Base-by-base conservation (phyloP, 129 eudicot species). In the Saussurea involucrata region DNA sequence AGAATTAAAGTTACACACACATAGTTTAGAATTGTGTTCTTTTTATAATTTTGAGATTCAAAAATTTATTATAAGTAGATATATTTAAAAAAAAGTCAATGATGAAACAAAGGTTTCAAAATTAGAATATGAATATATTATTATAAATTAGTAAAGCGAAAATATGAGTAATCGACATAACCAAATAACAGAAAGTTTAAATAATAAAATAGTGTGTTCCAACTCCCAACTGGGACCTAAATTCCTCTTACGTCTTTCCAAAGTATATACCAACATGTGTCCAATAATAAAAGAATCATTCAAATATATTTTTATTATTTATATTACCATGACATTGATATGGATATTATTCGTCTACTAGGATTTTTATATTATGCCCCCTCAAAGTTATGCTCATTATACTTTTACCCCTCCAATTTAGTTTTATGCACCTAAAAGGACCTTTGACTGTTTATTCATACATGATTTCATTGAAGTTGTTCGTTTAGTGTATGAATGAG, bases 211-310 rank as follows among this genome's bases (percentile, higher is more conserved):
- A 46, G 3, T 15, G 1, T 46, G 58, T 76, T 29, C 32, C 5
- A 57, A 18, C 10, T 76, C 21, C 32, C 5, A 57, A 18, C 10
- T 15, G 18, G 70, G 33, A 61, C 53, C 29, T 13, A 42, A 37
- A 79, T 76, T 64, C 83, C 64, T 79, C 40, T 42, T 63, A n/a
- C 3, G 60, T n/a, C 73, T 80, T 80, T 44, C 74, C 83, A 72
- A 80, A 72, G 78, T 65, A 80, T 80, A 72, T 80, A 49, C 78
- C 44, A 65, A 49, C 78, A 73, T 66, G 5, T 10, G 24, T 53
- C 55, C 25, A 18, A 46, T 46, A 10, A 37, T 17, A 22, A 73
- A 72, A 80, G 67, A 73, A 64, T 44, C 73, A 17, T 49, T n/a
- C 1, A 4, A 1, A 49, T 49, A 17, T 49, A 49, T 4, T 17